A percentile compares a stretch with the other conserved stretches of the same genome.
phyloP scores from a whole-genome alignment of 805 yeast genomes.

The Starmerella tilneyi region DNA sequence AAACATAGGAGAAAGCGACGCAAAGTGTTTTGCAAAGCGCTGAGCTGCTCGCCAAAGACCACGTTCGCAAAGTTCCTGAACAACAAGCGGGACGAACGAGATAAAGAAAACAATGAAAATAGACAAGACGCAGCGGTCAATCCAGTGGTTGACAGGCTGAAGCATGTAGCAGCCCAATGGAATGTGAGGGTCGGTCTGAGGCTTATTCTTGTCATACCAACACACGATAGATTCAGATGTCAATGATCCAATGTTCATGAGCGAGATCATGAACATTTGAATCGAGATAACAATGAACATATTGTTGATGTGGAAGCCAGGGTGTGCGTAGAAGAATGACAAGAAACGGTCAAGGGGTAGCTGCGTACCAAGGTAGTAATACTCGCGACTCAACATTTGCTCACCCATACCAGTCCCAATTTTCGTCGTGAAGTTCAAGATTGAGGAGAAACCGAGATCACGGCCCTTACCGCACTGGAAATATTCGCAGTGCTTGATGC shows the following conservation, averaged over 20 bases:
- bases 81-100: slow-evolving; percentile 74
- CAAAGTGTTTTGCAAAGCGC: slow-evolving; percentile 63
- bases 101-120: slow-evolving; percentile 89
- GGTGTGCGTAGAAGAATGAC: slow-evolving; percentile 92
- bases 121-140: slow-evolving; percentile 74
- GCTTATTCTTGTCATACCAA: slow-evolving; percentile 50
- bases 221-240: slow-evolving; percentile 64
- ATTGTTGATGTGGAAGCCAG: slow-evolving; percentile 91
- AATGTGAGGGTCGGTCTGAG: slow-evolving; percentile 58
- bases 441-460: slow-evolving; percentile 87
- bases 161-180: slow-evolving; percentile 83
- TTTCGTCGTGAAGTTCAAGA: slow-evolving; percentile 85
- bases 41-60: slow-evolving; percentile 66
- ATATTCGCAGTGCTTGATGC: slow-evolving; percentile 90
- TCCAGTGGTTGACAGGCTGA: slow-evolving; percentile 83
- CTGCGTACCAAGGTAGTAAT: slow-evolving; percentile 80
- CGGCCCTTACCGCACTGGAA: slow-evolving; percentile 96
- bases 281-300: slow-evolving; percentile 76
- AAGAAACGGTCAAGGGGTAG: slow-evolving; percentile 81
- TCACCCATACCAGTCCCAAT: slow-evolving; percentile 99
- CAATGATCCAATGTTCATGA: slow-evolving; percentile 71
- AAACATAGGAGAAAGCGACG: slow-evolving; percentile 78
- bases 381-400: slow-evolving; percentile 83
- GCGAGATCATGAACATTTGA: slow-evolving; percentile 72
- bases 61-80: slow-evolving; percentile 80